Evolutionary conservation across 495 filamentous ascomycete genomes (phyloP), one percentile per base, ranked within the genome.

Genomic region (Penicillium nucicola): DNA sequence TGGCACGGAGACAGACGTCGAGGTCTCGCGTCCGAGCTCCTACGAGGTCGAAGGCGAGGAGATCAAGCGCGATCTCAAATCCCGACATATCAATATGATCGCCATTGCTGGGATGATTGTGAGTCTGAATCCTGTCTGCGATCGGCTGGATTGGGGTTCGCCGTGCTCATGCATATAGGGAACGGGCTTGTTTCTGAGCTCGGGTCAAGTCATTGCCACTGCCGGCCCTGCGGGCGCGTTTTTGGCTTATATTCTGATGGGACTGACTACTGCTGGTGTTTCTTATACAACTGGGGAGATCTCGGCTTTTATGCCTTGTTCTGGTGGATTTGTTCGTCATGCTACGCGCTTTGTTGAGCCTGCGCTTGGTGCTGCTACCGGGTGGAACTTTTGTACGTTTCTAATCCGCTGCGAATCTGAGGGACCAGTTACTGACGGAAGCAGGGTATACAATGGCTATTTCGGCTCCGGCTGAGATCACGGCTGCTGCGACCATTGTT

Each of bases 191-290:
- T 66, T 66, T 38, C 49, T 68, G 25, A 52, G 52, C 49, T 84
- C 81, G 33, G 82, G 83, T 40, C 65, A 74, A 33, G 77, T 80
- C 19, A 75, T 85, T 42, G 76, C 78, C 17, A 66, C 69, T 48
- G 78, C 77, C 46, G 84, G 84, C 2, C 88, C 88, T 19, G 82
- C 68, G 7, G 76, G 83, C 6, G 54, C 56, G 12, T 56, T 69
- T 47, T 36, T 69, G 25, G 64, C 52, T 4, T 69, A 67, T 33
- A 38, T 53, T 10, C 23, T 64, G 3, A 53, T 65, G 19, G 64
- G 66, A 4, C 20, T 61, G 20, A 30, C 45, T 6, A 48, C 55
- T 11, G 45, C 40, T 18, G 38, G 51, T 38, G 59, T 69, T 12
- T 37, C 55, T 5, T 53, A 61, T 33, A 42, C 53, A n/a, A 44